Evolutionary conservation across 2,329 filamentous ascomycete species (phyloP), one percentile per base, ranked within the genome.

Genomic region (Pseudopyricularia cyperi): DNA sequence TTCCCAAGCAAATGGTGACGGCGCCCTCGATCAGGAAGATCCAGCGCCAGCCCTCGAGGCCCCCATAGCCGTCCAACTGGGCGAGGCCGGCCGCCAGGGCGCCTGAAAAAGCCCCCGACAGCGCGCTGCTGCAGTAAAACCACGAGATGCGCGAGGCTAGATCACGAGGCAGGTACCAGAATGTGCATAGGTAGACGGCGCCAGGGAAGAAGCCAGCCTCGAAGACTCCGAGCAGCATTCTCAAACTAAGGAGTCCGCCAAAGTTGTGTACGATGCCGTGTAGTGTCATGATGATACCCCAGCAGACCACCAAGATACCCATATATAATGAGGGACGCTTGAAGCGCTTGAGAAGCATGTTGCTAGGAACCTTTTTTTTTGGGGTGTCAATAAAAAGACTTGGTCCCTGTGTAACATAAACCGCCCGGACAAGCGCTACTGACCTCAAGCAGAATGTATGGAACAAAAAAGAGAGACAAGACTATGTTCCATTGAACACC

Each of bases 291-390:
- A 59, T 56, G n/a, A 62, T 47, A 14, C 59, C 61, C 62, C 61
- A 74, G 9, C 28, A 39, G 7, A 24, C 30, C 2, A 46, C 50
- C 6, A 52, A 24, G 24, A 52, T 46, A 39, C 50, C 42, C 12
- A 52, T 46, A 39, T 51, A 46, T 15, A 26, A 33, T 11, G 42
- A 34, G 3, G 28, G 50, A 6, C 35, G 35, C 35, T 39, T 39
- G 35, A 89, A 69, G 15, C 75, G 77, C 65, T 91, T 93, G 52
- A 93, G 76, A 6, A 91, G 66, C 9, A 90, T 66, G 59, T 93
- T 91, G 52, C 83, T 87, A n/a, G 87, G 70, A 0, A 84, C 78
- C 61, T 91, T n/a, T n/a, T n/a, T n/a, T n/a, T n/a, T n/a, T n/a
- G n/a, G n/a, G n/a, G n/a, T n/a, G n/a, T n/a, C n/a, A n/a, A n/a